Evolutionary conservation across 306 rosid species (phyloP), one percentile per base, ranked within the genome.

Genomic region (Medicago lupulina): DNA sequence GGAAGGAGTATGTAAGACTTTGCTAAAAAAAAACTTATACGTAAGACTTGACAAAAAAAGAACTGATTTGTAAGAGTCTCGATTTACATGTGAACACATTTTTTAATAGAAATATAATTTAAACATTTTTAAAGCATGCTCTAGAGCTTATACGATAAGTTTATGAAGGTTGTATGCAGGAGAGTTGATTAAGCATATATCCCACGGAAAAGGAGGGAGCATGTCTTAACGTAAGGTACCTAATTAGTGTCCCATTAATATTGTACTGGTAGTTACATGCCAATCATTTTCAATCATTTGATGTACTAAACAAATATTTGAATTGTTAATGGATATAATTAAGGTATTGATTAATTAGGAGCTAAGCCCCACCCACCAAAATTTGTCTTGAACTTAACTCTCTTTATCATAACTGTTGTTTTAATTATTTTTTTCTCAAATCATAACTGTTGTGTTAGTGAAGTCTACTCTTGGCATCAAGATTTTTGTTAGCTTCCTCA

Each of bases 221-320:
- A 62, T 62, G 40, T 73, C n/a, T 59, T 66, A 46, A 44, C 64
- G 16, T 19, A 58, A 67, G 11, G 47, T 15, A 67, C 2, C 16
- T 18, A 59, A 67, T 19, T 59, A 74, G 65, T 74, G 65, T 71
- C n/a, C 55, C 2, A 65, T 73, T 43, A 43, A 85, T 85, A 50
- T 50, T 50, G 57, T n/a, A 50, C 57, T 50, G 47, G 74, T 75
- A 46, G 64, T 53, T 61, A 60, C 60, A 64, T 53, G 69, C 82
- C 75, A 88, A 88, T 87, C 86, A 87, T 92, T 85, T 73, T 70
- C 80, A 88, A 87, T 87, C 86, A 91, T 91, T 87, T 65, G 79
- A 54, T 36, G 76, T 25, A 57, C 78, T 79, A 46, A 67, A 83
- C 64, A 64, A 76, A 19, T 50, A 44, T 46, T 51, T 12, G 58